Percentiles rank a stretch among this genome's conserved stretches.
Conservation (phyloP, 2,329 filamentous ascomycete genomes). For the Colletotrichum phormii region DNA sequence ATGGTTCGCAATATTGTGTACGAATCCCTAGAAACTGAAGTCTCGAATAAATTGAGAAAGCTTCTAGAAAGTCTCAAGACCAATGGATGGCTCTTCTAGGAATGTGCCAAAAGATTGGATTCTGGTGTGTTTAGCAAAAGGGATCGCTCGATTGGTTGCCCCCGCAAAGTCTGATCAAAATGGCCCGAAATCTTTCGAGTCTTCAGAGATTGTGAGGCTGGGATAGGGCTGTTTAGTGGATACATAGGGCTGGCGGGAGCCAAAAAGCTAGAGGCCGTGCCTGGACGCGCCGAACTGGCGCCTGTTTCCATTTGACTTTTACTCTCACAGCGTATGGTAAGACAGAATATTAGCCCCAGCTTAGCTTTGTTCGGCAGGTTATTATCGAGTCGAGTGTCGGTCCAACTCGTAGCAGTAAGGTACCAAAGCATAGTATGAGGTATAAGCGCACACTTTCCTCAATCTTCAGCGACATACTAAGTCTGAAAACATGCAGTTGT, state of each 20-base stretch:
- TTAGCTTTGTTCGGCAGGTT: too few species aligned
- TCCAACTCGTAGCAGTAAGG: too few species aligned
- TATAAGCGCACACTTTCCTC: too few species aligned
- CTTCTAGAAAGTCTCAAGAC: neutral
- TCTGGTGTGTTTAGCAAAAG: neutral
- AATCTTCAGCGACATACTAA: too few species aligned
- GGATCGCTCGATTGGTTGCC: neutral
- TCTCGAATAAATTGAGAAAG: neutral
- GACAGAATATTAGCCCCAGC: too few species aligned
- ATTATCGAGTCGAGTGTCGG: too few species aligned
- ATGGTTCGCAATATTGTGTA: neutral
- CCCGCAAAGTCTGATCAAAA: neutral
- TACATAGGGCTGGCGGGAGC: neutral
- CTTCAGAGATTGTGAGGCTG: neutral
- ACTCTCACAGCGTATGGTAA: too few species aligned
- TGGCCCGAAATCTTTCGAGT: neutral
- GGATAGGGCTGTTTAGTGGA: neutral
- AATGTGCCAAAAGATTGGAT: neutral
- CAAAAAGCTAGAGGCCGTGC: neutral
- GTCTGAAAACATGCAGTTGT: too few species aligned
- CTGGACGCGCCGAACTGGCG: neutral
- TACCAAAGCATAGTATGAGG: too few species aligned
- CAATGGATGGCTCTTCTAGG: neutral
- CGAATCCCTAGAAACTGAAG: neutral
- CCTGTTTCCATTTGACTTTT: neutral